Evolutionary conservation across 2,329 filamentous ascomycete genomes (phyloP).

Genomic region (Dryadomyces quercivorus): DNA sequence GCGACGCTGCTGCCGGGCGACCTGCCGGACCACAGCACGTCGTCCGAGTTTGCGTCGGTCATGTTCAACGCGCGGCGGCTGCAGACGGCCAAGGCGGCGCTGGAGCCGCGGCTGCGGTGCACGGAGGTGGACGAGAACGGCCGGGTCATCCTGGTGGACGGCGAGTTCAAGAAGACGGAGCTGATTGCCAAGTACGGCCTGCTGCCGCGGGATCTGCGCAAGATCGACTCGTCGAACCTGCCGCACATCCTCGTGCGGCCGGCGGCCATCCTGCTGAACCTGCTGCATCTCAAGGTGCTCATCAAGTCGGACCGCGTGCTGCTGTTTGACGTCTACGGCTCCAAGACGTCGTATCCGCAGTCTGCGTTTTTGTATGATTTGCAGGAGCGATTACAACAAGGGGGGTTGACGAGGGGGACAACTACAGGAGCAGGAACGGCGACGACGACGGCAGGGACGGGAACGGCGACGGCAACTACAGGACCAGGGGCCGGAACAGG

Average conservation of each 20-base stretch:
- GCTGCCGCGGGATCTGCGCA: slow-evolving; percentile 85
- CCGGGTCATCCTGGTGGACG: slow-evolving; percentile 82
- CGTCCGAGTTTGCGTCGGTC: slow-evolving; percentile 13
- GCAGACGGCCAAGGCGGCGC: slow-evolving; percentile 61
- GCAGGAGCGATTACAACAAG: slow-evolving; percentile 86
- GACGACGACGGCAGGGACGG: background rate
- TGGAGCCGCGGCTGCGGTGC: slow-evolving; percentile 78
- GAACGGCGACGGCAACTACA: background rate
- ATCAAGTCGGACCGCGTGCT: slow-evolving; percentile 89
- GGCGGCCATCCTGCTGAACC: slow-evolving; percentile 85
- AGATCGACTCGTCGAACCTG: slow-evolving; percentile 92
- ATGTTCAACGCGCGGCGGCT: slow-evolving; percentile 44
- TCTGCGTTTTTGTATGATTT: slow-evolving; percentile 97
- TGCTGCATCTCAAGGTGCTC: slow-evolving; percentile 89
- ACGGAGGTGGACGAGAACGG: slow-evolving; percentile 92
- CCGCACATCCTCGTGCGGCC: slow-evolving; percentile 92
- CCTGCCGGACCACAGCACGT: slow-evolving; percentile 35
- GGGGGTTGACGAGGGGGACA: slow-evolving; percentile 5
- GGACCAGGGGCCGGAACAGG: too few species aligned
- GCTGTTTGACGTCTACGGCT: slow-evolving; percentile 92
- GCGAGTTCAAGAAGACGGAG: slow-evolving; percentile 96
- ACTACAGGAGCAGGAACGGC: background rate
- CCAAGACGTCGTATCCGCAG: slow-evolving; percentile 87
- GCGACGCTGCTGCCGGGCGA: slow-evolving; percentile 42
- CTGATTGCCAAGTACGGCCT: slow-evolving; percentile 95